These are phyloP conservation scores for Candida suzukii DNA, from an alignment of 805 yeast species.

Conservation along the genomic window DNA sequence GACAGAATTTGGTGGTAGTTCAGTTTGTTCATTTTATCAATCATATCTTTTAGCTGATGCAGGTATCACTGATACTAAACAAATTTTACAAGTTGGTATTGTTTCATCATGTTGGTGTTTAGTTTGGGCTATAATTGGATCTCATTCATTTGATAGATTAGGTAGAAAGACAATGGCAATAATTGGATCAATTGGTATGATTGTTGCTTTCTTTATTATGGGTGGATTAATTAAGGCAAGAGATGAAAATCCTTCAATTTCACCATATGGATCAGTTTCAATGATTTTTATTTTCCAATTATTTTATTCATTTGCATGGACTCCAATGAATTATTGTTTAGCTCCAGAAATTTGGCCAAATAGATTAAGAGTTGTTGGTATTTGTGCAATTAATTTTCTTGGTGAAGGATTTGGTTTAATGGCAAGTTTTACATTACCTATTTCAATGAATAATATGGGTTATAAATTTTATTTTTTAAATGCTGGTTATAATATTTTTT, in stretches of 20 bases:
- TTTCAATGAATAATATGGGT: slow-evolving; percentile 31
- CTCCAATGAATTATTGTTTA: slow-evolving; percentile 40
- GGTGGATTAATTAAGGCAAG: slow-evolving; percentile 13
- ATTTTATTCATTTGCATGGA: slow-evolving; percentile 34
- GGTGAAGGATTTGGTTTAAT: slow-evolving; percentile 16
- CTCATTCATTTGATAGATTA: slow-evolving; percentile 9
- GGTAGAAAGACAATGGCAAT: slow-evolving; percentile 14
- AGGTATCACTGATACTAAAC: slow-evolving; percentile 12
- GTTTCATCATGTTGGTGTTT: slow-evolving; percentile 12
- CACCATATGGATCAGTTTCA: slow-evolving; percentile 21
- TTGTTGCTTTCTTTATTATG: slow-evolving; percentile 12
- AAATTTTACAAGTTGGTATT: slow-evolving; percentile 17
- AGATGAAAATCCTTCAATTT: slow-evolving; percentile 3
- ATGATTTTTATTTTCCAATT: slow-evolving; percentile 43
- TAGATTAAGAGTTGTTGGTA: slow-evolving; percentile 15
- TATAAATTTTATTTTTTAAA: slow-evolving; percentile 25
- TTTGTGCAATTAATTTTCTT: slow-evolving; percentile 6
- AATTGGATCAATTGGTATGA: slow-evolving; percentile 10
- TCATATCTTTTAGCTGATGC: slow-evolving; percentile 23
- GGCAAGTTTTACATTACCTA: slow-evolving; percentile 25
- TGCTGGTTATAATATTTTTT: slow-evolving; percentile 16
- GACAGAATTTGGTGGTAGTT: slow-evolving; percentile 37
- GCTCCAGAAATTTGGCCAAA: slow-evolving; percentile 34
- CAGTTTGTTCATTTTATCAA: slow-evolving; percentile 38
- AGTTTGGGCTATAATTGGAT: slow-evolving; percentile 12